phyloP scores from a whole-genome alignment of 768 basidiomycete genomes.

The Auricularia sp. region DNA sequence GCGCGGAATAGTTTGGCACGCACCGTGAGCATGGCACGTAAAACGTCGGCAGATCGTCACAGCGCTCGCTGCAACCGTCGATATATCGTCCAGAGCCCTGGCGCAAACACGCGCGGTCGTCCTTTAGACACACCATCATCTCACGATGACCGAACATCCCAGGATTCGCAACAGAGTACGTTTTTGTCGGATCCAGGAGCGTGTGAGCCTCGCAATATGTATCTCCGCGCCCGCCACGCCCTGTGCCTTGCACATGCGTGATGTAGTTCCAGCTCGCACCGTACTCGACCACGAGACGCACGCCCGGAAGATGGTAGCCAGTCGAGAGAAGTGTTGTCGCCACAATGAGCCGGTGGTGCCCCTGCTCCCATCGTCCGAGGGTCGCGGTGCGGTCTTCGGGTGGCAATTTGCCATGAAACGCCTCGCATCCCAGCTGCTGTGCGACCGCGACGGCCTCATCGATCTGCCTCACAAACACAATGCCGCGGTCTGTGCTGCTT shows the following conservation, averaged over 20 bases:
- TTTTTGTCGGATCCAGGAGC: not conserved
- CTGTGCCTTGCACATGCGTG: not conserved
- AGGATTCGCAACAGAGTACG: not conserved
- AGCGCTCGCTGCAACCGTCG: not conserved
- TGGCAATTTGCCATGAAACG: not conserved
- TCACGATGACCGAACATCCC: not conserved
- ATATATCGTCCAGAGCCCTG: not conserved
- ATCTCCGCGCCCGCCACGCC: not conserved
- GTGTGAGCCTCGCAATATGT: not conserved
- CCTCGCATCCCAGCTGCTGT: not conserved
- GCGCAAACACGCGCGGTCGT: not conserved
- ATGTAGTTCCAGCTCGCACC: not conserved
- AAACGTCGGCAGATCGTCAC: not conserved
- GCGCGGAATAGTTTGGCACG: not conserved
- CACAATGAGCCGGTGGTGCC: not conserved
- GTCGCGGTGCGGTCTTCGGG: not conserved
- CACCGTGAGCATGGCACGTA: not conserved
- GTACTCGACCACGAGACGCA: not conserved
- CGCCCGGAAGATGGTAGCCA: not conserved
- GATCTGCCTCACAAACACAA: not conserved
- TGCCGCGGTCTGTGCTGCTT: not conserved
- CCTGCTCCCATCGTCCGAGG: not conserved
- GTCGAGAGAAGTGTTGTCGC: not conserved
- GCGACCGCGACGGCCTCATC: not conserved
- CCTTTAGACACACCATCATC: not conserved